phyloP scores from a whole-genome alignment of 108 stramenopile species.

The Cylindrotheca closterium region DNA sequence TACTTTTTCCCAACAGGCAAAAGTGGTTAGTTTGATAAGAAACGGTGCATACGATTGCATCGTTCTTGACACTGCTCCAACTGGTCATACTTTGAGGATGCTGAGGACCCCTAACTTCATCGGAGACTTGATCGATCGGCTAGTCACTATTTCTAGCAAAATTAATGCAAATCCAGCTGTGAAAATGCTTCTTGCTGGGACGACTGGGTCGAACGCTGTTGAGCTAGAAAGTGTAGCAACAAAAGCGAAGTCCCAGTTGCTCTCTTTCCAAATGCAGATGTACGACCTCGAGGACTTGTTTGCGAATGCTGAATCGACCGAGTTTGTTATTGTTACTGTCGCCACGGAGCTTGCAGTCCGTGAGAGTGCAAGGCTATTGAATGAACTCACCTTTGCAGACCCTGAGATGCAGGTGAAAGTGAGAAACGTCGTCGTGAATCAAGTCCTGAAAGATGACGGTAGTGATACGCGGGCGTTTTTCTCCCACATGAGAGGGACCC shows the following conservation, averaged over 20 bases:
- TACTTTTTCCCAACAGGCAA: constrained; percentile 33
- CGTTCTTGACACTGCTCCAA: constrained; percentile 95
- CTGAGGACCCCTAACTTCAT: constrained; percentile 79
- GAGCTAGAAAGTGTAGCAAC: constrained; percentile 64
- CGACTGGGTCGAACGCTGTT: constrained; percentile 38
- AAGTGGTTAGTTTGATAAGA: constrained; percentile 84
- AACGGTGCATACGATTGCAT: constrained; percentile 89
- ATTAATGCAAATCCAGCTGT: constrained; percentile 73
- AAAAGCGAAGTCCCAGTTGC: constrained; percentile 67
- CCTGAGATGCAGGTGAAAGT: constrained; percentile 87
- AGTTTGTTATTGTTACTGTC: constrained; percentile 91
- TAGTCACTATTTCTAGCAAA: constrained; percentile 65
- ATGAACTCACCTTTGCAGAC: constrained; percentile 85
- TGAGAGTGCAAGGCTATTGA: constrained; percentile 81
- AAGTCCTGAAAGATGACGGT: constrained; percentile 71
- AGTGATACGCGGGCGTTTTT: constrained; percentile 44
- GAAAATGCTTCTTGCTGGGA: constrained; percentile 53
- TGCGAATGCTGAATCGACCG: constrained; percentile 75
- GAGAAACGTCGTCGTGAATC: constrained; percentile 84
- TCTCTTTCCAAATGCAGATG: constrained; percentile 86
- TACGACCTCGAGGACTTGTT: constrained; percentile 90
- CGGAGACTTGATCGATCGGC: constrained; percentile 78
- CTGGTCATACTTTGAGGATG: constrained; percentile 95
- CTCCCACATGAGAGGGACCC: constrained; percentile 31
- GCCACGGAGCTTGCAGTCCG: constrained; percentile 86